These are phyloP conservation scores for Talaromyces sp. DNA, from an alignment of 2,329 filamentous ascomycete genomes.

Conservation along the genomic window DNA sequence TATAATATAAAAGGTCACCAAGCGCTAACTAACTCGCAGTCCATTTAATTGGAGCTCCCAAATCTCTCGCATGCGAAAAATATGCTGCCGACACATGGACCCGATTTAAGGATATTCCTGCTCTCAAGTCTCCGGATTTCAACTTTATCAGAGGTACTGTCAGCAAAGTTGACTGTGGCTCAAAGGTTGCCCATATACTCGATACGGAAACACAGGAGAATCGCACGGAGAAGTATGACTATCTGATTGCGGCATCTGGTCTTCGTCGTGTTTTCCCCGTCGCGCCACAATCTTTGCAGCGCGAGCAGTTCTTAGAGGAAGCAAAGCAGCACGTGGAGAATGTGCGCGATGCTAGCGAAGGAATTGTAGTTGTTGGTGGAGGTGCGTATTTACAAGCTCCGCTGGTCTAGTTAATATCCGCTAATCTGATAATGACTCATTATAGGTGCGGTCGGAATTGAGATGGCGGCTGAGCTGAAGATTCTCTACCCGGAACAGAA, in stretches of 20 bases:
- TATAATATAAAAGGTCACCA: too few species aligned
- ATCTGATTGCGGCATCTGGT: conserved; percentile 72
- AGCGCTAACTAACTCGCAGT: conserved; percentile 49
- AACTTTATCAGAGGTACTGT: conserved; percentile 68
- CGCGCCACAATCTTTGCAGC: conserved; percentile 64
- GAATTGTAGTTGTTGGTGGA: conserved; percentile 72
- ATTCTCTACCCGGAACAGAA: conserved; percentile 63
- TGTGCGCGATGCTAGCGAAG: conserved; percentile 52
- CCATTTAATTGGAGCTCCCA: conserved; percentile 74
- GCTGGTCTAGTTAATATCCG: neutral
- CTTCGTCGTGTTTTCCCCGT: conserved; percentile 71
- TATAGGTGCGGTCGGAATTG: conserved; percentile 73
- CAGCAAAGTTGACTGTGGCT: conserved; percentile 59
- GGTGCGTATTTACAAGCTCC: conserved; percentile 38
- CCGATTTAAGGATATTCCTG: conserved; percentile 67
- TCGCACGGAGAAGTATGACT: conserved; percentile 63
- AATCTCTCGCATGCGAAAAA: conserved; percentile 66
- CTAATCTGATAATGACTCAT: neutral
- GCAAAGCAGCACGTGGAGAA: conserved; percentile 20
- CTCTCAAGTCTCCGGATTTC: conserved; percentile 65
- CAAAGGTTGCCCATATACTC: conserved; percentile 62
- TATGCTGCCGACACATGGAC: conserved; percentile 72
- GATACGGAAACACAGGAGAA: conserved; percentile 51
- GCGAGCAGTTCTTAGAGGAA: conserved; percentile 31
- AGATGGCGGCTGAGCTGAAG: conserved; percentile 81